A percentile compares a stretch with the other conserved stretches of the same genome.
These are phyloP conservation scores for Phaffomyces antillensis DNA, from an alignment of 805 yeast species.

Conservation along the genomic window DNA sequence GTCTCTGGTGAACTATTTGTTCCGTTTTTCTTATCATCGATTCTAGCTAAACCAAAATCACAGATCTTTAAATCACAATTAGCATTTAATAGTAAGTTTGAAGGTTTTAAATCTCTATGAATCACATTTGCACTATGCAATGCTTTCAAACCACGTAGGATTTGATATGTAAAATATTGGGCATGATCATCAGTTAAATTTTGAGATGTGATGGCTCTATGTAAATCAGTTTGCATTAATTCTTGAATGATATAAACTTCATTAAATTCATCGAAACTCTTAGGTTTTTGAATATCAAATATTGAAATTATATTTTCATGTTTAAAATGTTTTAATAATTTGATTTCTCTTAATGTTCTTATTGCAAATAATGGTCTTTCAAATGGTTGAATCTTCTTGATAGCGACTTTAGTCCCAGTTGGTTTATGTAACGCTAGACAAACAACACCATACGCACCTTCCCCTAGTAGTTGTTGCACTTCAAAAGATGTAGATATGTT, in stretches of 20 bases:
- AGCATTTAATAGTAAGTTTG: slow-evolving; percentile 76
- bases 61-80: slow-evolving; percentile 92
- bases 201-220: slow-evolving; percentile 76
- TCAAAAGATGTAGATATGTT: slow-evolving; percentile 85
- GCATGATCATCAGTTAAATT: slow-evolving; percentile 84
- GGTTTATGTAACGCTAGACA: slow-evolving; percentile 86
- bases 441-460: slow-evolving; percentile 95
- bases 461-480: slow-evolving; percentile 80
- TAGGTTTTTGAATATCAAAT: slow-evolving; percentile 83
- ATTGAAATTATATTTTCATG: slow-evolving; percentile 91
- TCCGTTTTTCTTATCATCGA: slow-evolving; percentile 20
- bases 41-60: slow-evolving; percentile 84
- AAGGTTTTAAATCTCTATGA: slow-evolving; percentile 90
- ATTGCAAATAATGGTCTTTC: slow-evolving; percentile 84
- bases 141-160: slow-evolving; percentile 82
- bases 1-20: slow-evolving; percentile 43
- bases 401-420: slow-evolving; percentile 84
- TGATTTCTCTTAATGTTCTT: slow-evolving; percentile 83
- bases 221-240: slow-evolving; percentile 82
- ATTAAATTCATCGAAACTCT: slow-evolving; percentile 62
- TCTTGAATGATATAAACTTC: slow-evolving; percentile 89
- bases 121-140: slow-evolving; percentile 91
- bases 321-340: slow-evolving; percentile 79
- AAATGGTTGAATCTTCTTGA: slow-evolving; percentile 90
- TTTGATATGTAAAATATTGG: slow-evolving; percentile 89